A percentile compares a stretch with the other conserved stretches of the same genome.
These are phyloP conservation scores for Alloteropsis semialata DNA, from an alignment of 176 grass and related monocot genomes.

Conservation along the genomic window DNA sequence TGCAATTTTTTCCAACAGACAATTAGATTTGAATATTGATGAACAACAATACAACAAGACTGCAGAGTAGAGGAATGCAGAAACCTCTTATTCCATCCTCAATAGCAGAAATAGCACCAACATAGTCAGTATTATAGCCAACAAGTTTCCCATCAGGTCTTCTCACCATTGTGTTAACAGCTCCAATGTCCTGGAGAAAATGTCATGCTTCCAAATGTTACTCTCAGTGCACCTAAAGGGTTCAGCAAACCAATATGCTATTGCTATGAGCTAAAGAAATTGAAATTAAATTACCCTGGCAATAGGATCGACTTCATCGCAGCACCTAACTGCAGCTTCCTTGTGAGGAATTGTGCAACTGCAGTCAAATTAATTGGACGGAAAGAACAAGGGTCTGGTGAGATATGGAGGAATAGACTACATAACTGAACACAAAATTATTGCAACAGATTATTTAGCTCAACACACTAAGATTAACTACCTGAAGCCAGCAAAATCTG, in stretches of 20 bases:
- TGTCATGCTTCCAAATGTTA: constrained; percentile 13
- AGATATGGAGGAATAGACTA: background rate
- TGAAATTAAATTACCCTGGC: constrained; percentile 59
- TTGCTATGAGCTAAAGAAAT: constrained; percentile 9
- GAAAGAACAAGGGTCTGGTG: constrained; percentile 17
- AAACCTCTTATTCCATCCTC: constrained; percentile 97
- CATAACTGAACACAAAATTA: background rate
- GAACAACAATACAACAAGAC: background rate
- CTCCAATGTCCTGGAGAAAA: constrained; percentile 76
- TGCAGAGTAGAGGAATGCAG: constrained; percentile 22
- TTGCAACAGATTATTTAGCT: background rate
- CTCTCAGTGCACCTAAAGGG: background rate
- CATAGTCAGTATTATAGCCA: constrained; percentile 95
- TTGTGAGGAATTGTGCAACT: constrained; percentile 97
- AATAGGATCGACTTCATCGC: constrained; percentile 92
- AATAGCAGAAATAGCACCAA: constrained; percentile 98
- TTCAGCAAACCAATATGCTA: background rate
- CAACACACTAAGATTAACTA: constrained; percentile 34
- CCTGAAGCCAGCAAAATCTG: constrained; percentile 96
- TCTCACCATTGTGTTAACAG: constrained; percentile 94
- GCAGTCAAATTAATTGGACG: constrained; percentile 31
- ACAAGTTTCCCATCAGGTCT: constrained; percentile 83
- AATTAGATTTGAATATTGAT: constrained; percentile 8
- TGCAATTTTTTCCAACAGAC: constrained; percentile 23
- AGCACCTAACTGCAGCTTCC: constrained; percentile 81